A percentile compares a stretch with the other conserved stretches of the same genome.
phyloP scores from a whole-genome alignment of 1,284 basidiomycete genomes.

The Volvariella surrecta region DNA sequence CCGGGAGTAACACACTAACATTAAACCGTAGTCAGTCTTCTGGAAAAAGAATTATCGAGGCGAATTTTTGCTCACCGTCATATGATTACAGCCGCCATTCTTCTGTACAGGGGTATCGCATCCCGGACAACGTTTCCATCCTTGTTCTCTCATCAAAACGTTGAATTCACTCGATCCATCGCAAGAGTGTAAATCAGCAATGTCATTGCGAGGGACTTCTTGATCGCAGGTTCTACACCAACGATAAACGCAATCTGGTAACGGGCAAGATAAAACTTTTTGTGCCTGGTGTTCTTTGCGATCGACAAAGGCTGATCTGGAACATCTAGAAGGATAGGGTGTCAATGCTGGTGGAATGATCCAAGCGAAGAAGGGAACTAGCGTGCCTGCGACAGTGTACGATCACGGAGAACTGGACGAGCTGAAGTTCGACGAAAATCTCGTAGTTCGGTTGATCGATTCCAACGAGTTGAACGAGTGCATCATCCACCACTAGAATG shows the following conservation, averaged over 20 bases:
- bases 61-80: constrained; percentile 43
- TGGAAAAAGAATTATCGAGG: constrained; percentile 20
- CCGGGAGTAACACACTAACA: background rate
- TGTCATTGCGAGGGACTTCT: constrained; percentile 24
- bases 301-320: constrained; percentile 1
- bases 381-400: constrained; percentile 7
- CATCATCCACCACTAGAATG: constrained; percentile 31
- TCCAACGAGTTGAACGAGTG: constrained; percentile 24
- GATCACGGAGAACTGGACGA: constrained; percentile 3
- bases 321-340: constrained; percentile 6
- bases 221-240: constrained; percentile 51
- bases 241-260: constrained; percentile 29
- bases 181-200: constrained; percentile 35
- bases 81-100: constrained; percentile 47
- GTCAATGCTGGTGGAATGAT: background rate
- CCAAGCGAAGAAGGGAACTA: background rate
- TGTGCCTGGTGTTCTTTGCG: constrained; percentile 7
- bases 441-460: background rate
- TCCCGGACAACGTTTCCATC: constrained; percentile 49
- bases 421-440: background rate
- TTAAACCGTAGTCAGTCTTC: background rate
- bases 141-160: constrained; percentile 37
- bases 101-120: constrained; percentile 42
- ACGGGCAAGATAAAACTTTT: constrained; percentile 5
- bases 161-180: constrained; percentile 46